Evolutionary conservation across 1,284 basidiomycete genomes (phyloP).

Genomic region (Cutaneotrichosporon curvatum): DNA sequence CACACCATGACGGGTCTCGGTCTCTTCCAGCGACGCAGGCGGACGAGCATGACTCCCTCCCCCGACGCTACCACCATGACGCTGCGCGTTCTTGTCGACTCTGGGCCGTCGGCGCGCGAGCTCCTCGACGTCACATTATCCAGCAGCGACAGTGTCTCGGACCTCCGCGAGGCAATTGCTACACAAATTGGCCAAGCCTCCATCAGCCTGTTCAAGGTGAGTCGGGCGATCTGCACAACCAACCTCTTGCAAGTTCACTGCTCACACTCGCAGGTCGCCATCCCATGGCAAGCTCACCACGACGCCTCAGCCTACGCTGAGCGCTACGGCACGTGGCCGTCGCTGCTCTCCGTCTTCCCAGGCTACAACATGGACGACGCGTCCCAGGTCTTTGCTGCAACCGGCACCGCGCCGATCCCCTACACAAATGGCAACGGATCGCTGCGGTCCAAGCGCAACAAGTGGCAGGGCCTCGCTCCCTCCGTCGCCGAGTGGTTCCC

Average conservation of each 20-base stretch:
- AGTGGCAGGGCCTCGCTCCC: not conserved
- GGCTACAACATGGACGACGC: conserved; percentile 41
- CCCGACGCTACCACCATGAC: not conserved
- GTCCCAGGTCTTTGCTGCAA: conserved; percentile 23
- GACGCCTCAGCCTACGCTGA: conserved; percentile 32
- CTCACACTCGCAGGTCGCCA: conserved; percentile 27
- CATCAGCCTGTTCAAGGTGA: conserved; percentile 41
- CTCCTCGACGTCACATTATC: conserved; percentile 30
- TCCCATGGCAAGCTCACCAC: conserved; percentile 36
- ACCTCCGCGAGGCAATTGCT: conserved; percentile 25
- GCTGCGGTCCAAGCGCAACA: conserved; percentile 3
- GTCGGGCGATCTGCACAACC: conserved; percentile 4
- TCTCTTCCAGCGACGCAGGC: conserved; percentile 10
- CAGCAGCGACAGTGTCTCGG: conserved; percentile 22
- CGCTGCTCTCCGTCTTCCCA: conserved; percentile 37
- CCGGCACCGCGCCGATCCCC: conserved; percentile 9
- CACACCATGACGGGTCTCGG: too few relatives aligned
- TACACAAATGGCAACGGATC: conserved; percentile 5
- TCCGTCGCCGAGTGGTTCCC: conserved; percentile 21
- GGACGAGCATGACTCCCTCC: conserved; percentile 5
- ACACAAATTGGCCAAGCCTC: conserved; percentile 21
- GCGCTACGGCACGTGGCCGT: conserved; percentile 23
- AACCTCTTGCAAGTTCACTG: not conserved
- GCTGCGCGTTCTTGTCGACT: conserved; percentile 18
- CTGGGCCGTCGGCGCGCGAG: conserved; percentile 13